Evolutionary conservation across 129 eudicot species (phyloP), one percentile per base, ranked within the genome.

Genomic region (Chrysanthemum makinoi): DNA sequence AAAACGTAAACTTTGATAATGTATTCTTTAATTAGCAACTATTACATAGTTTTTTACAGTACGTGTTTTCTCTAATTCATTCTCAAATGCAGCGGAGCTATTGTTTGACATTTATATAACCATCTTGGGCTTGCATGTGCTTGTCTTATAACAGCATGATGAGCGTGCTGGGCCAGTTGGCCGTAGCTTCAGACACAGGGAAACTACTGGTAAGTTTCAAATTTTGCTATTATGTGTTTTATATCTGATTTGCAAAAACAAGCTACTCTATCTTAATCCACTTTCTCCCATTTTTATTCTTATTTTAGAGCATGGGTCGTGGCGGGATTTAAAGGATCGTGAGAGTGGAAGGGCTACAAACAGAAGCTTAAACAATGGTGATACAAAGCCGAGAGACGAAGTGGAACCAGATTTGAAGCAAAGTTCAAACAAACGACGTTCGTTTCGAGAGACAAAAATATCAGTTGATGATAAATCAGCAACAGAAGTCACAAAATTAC

Each of bases 381-480:
- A 46, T 22, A 70, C 75, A 54, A 58, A 33, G 39, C 79, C 47
- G 17, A 85, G 75, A 73, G 83, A 76, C n/a, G 86, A 78, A 49
- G 46, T 39, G 46, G 86, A 84, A 71, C 60, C 68, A 12, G 80
- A 80, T 75, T 62, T 46, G 55, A 74, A 62, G 54, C 89, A 82
- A 26, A 66, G 75, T 61, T 66, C 75, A 26, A 84, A 79, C 70
- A 90, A 81, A 79, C 83, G 95, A 65, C 88, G 86, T 39, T 75
- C 90, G 10, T 90, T 94, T 73, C 78, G 95, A 28, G 97, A 94
- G 85, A 83, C 92, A 47, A 94, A 90, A 80, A 14, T 79, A 66
- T 79, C 88, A 3, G 69, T 55, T 2, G 87, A 85, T 53, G 83
- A 77, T n/a, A 85, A 78, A 62, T 47, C 84, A 66, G 83, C 70